phyloP scores from a whole-genome alignment of 106 monocot genomes.

The Dioscorea alata region DNA sequence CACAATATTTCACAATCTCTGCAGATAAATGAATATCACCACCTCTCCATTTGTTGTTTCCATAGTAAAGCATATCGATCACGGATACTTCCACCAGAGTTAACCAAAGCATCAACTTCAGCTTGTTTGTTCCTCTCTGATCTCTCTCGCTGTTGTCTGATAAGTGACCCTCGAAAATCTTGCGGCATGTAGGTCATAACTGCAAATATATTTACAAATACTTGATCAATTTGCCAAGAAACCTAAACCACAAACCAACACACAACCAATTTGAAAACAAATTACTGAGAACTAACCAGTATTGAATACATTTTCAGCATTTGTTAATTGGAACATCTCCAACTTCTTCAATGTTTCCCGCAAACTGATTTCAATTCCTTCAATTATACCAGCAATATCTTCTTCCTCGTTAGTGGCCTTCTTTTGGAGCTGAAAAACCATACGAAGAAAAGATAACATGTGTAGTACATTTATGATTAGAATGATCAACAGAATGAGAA shows the following conservation, averaged over 20 bases:
- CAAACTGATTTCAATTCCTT: conserved; percentile 38
- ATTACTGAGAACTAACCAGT: conserved; percentile 38
- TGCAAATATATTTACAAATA: conserved; percentile 51
- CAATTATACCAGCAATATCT: conserved; percentile 26
- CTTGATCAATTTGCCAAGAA: conserved; percentile 13
- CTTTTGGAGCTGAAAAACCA: conserved; percentile 36
- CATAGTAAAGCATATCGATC: conserved; percentile 87
- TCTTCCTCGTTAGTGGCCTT: conserved; percentile 36
- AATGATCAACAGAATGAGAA: too few species aligned
- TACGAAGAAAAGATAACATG: background rate
- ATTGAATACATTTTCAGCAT: conserved; percentile 77
- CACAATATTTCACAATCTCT: background rate
- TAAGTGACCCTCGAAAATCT: conserved; percentile 90
- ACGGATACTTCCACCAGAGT: conserved; percentile 79
- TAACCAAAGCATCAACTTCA: conserved; percentile 77
- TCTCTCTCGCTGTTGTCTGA: conserved; percentile 84
- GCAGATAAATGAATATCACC: background rate
- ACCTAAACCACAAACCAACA: background rate
- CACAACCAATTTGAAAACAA: too few species aligned
- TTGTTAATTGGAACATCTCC: conserved; percentile 58
- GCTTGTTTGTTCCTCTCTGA: conserved; percentile 95
- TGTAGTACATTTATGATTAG: too few species aligned
- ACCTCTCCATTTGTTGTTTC: conserved; percentile 99
- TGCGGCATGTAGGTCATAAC: conserved; percentile 99
- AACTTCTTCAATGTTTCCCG: conserved; percentile 37